A percentile compares a stretch with the other conserved stretches of the same genome.
These are phyloP conservation scores for Solanum megistacrolobum DNA, from an alignment of 257 asterid species.

Conservation along the genomic window DNA sequence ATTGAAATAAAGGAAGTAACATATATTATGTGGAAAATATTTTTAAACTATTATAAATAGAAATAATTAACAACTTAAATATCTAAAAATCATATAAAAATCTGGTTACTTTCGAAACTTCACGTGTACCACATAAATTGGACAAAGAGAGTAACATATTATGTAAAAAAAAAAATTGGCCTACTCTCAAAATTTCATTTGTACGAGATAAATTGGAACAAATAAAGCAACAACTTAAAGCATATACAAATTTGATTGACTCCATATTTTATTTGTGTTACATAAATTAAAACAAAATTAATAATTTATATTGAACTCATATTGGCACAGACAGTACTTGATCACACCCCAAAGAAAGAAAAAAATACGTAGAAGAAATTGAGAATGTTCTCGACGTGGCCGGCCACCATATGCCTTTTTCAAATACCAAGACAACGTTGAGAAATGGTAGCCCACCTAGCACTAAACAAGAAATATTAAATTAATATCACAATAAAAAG, in stretches of 20 bases:
- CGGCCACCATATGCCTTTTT: neutral
- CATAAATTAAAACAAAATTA: too few relatives aligned
- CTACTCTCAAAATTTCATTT: neutral
- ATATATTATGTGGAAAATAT: too few relatives aligned
- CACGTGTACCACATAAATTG: neutral
- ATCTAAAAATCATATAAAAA: neutral
- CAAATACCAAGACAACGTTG: neutral
- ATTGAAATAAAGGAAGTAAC: too few relatives aligned
- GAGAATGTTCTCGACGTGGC: neutral
- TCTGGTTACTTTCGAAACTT: neutral
- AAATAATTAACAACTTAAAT: too few relatives aligned
- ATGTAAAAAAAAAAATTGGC: neutral
- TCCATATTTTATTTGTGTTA: neutral
- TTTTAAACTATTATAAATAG: too few relatives aligned
- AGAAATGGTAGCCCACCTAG: neutral
- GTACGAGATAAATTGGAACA: neutral
- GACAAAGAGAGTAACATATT: too few relatives aligned
- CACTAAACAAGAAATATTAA: neutral
- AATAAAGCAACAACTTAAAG: too few relatives aligned
- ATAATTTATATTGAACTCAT: too few relatives aligned
- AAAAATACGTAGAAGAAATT: neutral
- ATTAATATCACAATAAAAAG: neutral
- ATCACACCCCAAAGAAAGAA: neutral
- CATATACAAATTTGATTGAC: too few relatives aligned
- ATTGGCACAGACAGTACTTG: rapidly evolving